Evolutionary conservation across 805 yeast genomes (phyloP), one percentile per base, ranked within the genome.

Genomic region (Candida chauliodis): DNA sequence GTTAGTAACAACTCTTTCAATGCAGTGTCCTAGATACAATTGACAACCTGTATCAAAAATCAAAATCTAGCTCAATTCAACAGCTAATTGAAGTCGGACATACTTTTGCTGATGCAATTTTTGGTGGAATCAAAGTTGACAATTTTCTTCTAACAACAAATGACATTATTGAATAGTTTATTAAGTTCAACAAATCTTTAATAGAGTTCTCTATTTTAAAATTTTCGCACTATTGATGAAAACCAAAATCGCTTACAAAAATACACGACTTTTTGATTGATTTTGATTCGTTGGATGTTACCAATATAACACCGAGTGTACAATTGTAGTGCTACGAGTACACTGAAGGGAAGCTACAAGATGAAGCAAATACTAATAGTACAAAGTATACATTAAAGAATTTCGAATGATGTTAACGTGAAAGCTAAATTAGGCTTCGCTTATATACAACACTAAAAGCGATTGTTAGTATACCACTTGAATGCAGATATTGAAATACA

Each of bases 111-210:
- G 97, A 89, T 41, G 96, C 97, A 61, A 91, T 82, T 91, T 91
- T 91, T 66, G 99, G 99, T 55, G 99, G 99, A 61, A 91, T 90
- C 73, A 91, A 77, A 58, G 97, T 84, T 50, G 98, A 89, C 66
- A 91, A 78, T 56, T 83, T 83, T 74, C 99, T 90, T 82, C 86
- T 90, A 59, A 81, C 75, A 68, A 89, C 75, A 73, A 81, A 84
- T 59, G 93, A 84, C 95, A 85, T 87, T 42, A 11, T 34, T 19
- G 35, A 30, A 30, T 37, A 22, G 40, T 25, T 34, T 23, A 10
- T 11, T n/a, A 15, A 9, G 8, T 9, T 33, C 4, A 20, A 16
- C 14, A n/a, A 18, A 3, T 14, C 13, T 7, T 8, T 32, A 32
- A 30, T 11, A 17, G 33, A 30, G n/a, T 19, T 30, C 5, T 16